Base-by-base conservation (phyloP, 2,329 filamentous ascomycete species). In the Nothophoma quercina region DNA sequence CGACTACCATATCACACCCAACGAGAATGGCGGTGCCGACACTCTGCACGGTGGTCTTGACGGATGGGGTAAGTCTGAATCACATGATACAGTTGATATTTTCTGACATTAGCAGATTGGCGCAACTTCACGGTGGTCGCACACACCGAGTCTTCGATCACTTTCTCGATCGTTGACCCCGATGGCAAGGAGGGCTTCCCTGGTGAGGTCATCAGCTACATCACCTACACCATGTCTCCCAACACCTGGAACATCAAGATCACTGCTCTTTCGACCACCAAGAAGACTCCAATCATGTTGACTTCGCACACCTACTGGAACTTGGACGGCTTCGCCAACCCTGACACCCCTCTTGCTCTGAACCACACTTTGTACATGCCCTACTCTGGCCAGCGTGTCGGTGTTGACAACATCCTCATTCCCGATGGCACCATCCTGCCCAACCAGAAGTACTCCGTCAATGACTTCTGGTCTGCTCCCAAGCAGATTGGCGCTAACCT, bases 241-340 rank as follows among this genome's bases (percentile, higher is more conserved):
- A 79, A 82, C 69, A 83, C 85, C 39, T 92, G 89, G 88, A 81
- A 89, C 67, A 80, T 91, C 64, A 87, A 85, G 74, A 91, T 93
- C 80, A 77, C 86, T 12, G 89, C 89, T 32, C 73, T 88, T 48
- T 79, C 89, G 3, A 86, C 87, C 7, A 90, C 87, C 23, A 85
- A 89, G 76, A 88, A 86, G 77, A 93, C 90, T 5, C 90, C 90
- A 40, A 91, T 93, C 72, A 93, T 93, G 89, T 81, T 93, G 51
- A 89, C 83, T 69, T 85, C 85, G 34, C 86, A 88, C 72, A 85
- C 84, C 7, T 93, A 93, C 80, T 93, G 89, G 90, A 93, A 93
- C 71, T 79, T 93, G 35, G 89, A 93, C 66, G 90, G 87, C 26
- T 93, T 89, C 65, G 81, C 87, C 65, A 91, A 92, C 76, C 85